Conservation (phyloP, 257 asterid species). For the Solanum sitiens region DNA sequence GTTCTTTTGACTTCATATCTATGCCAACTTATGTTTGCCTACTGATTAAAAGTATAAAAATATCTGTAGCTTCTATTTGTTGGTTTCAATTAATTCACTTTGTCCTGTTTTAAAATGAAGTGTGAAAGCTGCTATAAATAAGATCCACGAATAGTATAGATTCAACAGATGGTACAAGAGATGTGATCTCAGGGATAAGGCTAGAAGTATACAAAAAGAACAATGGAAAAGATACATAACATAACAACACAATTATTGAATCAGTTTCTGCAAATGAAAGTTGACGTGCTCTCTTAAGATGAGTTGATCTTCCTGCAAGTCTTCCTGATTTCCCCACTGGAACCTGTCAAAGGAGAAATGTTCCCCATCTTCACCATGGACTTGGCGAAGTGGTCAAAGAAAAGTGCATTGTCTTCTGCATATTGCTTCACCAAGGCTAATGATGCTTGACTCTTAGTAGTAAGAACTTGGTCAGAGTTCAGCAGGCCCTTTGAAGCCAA, state of each 20-base stretch:
- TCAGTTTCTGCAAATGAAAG: not conserved
- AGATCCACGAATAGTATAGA: not conserved
- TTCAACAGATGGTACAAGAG: not conserved
- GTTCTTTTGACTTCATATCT: not conserved
- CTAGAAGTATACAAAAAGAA: not conserved
- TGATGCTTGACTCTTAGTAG: conserved; percentile 52
- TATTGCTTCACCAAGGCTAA: conserved; percentile 55
- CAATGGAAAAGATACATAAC: not conserved
- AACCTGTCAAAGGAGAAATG: conserved; percentile 74
- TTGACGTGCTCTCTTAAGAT: not conserved
- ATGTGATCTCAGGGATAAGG: not conserved
- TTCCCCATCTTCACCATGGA: conserved; percentile 88
- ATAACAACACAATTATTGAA: not conserved
- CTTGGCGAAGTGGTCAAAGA: conserved; percentile 69
- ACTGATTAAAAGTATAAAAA: not conserved
- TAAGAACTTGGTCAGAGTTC: conserved; percentile 68
- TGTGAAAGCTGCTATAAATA: not conserved
- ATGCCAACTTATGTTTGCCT: not conserved
- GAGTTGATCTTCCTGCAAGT: conserved; percentile 64
- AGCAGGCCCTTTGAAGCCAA: conserved; percentile 59
- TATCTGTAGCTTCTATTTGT: not conserved
- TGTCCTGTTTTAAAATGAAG: not conserved
- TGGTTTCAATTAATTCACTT: not conserved
- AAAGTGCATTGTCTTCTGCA: conserved; percentile 43
- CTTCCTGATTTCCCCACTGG: conserved; percentile 60